Evolutionary conservation across 2,329 filamentous ascomycete species (phyloP).

Genomic region (Sodiomyces alkalinus): DNA sequence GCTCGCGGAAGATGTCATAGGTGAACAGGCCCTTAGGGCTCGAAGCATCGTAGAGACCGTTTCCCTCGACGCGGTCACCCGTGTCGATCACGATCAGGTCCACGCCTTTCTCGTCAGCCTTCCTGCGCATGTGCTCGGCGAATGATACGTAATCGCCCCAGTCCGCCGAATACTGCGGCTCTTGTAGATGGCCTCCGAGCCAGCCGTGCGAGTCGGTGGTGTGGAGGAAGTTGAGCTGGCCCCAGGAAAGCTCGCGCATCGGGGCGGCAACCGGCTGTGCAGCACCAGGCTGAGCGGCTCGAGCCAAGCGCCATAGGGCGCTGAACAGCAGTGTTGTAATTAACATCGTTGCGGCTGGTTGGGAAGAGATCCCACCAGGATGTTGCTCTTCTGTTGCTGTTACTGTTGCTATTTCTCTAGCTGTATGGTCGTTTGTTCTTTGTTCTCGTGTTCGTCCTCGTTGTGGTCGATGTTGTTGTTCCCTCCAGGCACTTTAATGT

Average conservation of each 20-base stretch:
- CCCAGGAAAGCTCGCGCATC: constrained; percentile 74
- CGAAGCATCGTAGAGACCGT: constrained; percentile 85
- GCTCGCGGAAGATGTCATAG: constrained; percentile 72
- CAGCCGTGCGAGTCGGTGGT: constrained; percentile 95
- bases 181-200: constrained; percentile 84
- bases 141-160: constrained; percentile 98
- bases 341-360: too few species aligned
- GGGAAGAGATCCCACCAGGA: too few species aligned
- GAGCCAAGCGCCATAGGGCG: constrained; percentile 20
- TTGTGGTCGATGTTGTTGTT: too few species aligned
- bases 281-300: constrained; percentile 60
- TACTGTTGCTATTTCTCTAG: too few species aligned
- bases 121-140: constrained; percentile 62
- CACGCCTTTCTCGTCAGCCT: constrained; percentile 61
- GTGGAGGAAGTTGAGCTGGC: constrained; percentile 92
- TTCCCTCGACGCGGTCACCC: constrained; percentile 85
- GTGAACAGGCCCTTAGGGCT: constrained; percentile 77
- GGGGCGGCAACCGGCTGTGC: constrained; percentile 65
- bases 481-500: too few species aligned
- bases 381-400: too few species aligned
- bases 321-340: too few species aligned
- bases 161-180: constrained; percentile 88
- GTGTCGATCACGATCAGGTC: constrained; percentile 93
- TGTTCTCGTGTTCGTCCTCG: too few species aligned
- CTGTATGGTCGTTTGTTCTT: too few species aligned